Evolutionary conservation across 768 basidiomycete species (phyloP).

Genomic region (Mycena galericulata): DNA sequence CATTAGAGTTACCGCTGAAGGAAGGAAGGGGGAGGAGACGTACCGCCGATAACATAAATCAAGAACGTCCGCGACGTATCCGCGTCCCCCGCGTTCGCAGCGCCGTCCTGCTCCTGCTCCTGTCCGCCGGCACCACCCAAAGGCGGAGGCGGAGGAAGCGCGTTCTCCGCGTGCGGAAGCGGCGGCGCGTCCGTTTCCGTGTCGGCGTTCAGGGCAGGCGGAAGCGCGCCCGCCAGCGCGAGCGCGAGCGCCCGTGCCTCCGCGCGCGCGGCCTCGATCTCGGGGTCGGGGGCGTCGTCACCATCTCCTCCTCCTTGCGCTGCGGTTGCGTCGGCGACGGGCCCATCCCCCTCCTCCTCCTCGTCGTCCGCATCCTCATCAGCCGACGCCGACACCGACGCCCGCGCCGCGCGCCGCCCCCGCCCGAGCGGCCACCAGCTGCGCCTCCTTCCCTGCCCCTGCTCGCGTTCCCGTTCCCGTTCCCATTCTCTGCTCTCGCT

Average conservation of each 20-base stretch:
- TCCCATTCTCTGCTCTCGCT: not conserved
- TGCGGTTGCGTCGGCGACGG: slow-evolving; percentile 49
- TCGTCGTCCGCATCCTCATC: slow-evolving; percentile 58
- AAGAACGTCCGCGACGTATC: slow-evolving; percentile 77
- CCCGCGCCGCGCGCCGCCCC: not conserved
- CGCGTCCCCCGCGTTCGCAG: slow-evolving; percentile 25
- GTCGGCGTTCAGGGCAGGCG: too few species aligned
- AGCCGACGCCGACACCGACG: not conserved
- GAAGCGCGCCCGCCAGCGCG: slow-evolving; percentile 29
- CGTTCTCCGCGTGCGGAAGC: too few species aligned
- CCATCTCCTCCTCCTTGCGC: not conserved
- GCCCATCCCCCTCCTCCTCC: slow-evolving; percentile 67
- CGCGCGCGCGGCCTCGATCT: not conserved
- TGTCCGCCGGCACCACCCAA: too few species aligned
- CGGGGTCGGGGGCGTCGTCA: not conserved
- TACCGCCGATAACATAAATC: slow-evolving; percentile 91
- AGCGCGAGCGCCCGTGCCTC: slow-evolving; percentile 31
- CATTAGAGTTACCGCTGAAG: not conserved
- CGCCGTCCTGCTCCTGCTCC: not conserved
- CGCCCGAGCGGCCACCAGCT: too few species aligned
- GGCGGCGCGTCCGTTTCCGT: too few species aligned
- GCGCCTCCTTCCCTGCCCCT: too few species aligned
- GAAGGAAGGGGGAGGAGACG: slow-evolving; percentile 35
- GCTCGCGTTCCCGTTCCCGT: not conserved
- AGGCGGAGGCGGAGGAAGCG: too few species aligned